Conservation (phyloP, 257 asterid genomes). For the Ehretia macrophylla region DNA sequence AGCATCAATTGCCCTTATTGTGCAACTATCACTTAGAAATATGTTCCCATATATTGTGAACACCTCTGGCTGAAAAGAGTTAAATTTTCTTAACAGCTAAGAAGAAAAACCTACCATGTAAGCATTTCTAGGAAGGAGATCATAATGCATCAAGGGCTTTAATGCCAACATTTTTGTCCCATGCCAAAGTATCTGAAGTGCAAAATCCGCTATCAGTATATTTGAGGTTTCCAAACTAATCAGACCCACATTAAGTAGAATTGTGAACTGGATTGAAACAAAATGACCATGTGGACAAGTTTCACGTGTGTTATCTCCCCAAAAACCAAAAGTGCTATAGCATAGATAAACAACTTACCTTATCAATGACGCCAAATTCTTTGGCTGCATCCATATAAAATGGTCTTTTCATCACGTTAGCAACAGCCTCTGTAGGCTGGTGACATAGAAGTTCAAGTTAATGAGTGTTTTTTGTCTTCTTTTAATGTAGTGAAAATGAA, state of each 20-base stretch:
- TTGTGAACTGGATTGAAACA: neutral
- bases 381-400: constrained; percentile 85
- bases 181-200: constrained; percentile 69
- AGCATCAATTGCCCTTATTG: neutral
- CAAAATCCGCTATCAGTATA: constrained; percentile 21
- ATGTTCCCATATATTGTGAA: neutral
- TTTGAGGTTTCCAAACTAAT: neutral
- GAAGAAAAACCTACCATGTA: constrained; percentile 30
- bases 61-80: too few species aligned
- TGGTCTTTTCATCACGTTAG: constrained; percentile 60
- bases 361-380: constrained; percentile 85
- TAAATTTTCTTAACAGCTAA: neutral
- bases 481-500: constrained; percentile 12
- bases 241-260: neutral
- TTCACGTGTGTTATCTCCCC: too few species aligned
- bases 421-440: constrained; percentile 71
- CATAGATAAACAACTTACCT: constrained; percentile 39
- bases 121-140: constrained; percentile 17
- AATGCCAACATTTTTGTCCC: constrained; percentile 78
- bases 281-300: neutral
- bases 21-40: neutral
- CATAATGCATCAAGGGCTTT: constrained; percentile 54
- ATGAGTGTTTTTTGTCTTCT: constrained; percentile 5
- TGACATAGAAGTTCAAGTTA: constrained; percentile 7
- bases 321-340: neutral